Evolutionary conservation across 805 yeast species (phyloP).

Genomic region (Candida koratica): DNA sequence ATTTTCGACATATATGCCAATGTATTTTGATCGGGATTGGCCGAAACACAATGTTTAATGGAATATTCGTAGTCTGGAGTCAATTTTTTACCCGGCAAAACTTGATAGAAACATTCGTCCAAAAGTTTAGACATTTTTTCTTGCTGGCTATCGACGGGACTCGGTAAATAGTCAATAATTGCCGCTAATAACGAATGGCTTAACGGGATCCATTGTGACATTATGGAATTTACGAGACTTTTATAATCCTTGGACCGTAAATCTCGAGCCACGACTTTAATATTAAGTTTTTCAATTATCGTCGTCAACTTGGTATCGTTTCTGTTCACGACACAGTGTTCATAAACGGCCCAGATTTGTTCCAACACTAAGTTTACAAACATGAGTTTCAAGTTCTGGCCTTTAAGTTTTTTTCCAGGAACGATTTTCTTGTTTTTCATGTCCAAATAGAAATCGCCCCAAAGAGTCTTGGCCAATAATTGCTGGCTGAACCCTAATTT

Average conservation of each 20-base stretch:
- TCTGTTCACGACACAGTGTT: constrained; percentile 58
- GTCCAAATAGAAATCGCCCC: constrained; percentile 93
- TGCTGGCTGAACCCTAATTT: constrained; percentile 81
- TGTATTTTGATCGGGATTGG: constrained; percentile 48
- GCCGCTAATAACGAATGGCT: constrained; percentile 81
- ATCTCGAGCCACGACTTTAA: constrained; percentile 71
- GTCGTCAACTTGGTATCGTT: constrained; percentile 70
- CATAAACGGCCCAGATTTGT: constrained; percentile 88
- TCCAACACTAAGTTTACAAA: constrained; percentile 86
- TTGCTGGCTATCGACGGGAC: constrained; percentile 73
- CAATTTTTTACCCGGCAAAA: constrained; percentile 44
- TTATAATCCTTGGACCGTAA: constrained; percentile 73
- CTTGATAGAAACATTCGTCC: constrained; percentile 37
- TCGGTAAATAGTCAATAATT: constrained; percentile 80
- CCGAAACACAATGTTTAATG: constrained; percentile 63
- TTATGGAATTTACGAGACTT: constrained; percentile 55
- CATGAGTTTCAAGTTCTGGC: constrained; percentile 65
- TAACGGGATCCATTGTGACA: constrained; percentile 94
- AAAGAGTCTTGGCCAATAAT: constrained; percentile 76
- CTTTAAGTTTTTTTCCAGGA: constrained; percentile 59
- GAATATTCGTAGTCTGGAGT: constrained; percentile 48
- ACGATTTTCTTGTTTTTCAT: constrained; percentile 84
- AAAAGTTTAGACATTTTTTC: constrained; percentile 67
- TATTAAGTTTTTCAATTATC: constrained; percentile 65
- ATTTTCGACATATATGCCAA: constrained; percentile 85